Evolutionary conservation across 2,329 filamentous ascomycete species (phyloP), one percentile per base, ranked within the genome.

Genomic region (Alternaria rosae): DNA sequence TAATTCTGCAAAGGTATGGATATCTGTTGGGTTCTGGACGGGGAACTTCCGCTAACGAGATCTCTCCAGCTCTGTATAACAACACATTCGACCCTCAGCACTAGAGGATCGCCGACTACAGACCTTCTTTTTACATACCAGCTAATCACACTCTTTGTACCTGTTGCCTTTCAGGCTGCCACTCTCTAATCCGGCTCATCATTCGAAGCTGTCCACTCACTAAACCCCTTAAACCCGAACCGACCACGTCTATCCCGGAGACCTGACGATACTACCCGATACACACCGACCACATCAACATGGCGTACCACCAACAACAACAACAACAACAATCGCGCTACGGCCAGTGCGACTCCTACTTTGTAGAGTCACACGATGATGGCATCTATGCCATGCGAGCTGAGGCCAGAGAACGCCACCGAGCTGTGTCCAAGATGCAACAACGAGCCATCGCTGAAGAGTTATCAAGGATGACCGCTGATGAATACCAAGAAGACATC

Each of bases 401-500:
- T 70, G 89, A 89, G 66, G 85, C 89, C 63, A 89, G 91, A 76
- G 91, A 95, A 73, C 89, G 92, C 64, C 88, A 90, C 70, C 92
- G 91, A 80, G 87, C 92, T 76, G 84, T 95, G 72, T 91, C 92
- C 62, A 89, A 91, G 76, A 89, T 94, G 82, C 89, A 90, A 74
- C 94, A 97, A 81, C 92, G 94, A 76, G 90, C 91, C 69, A 91
- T 98, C 71, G 93, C 91, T 64, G 92, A 93, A 76, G 92, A 98
- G 78, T 87, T 98, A 69, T 97, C 94, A 47, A 89, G 90, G 70
- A 84, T 92, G 70, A 93, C 93, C 52, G 90, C 89, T 64, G 93
- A 97, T 58, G 93, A 97, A 82, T 97, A 98, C 78, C 88, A 96
- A 71, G 93, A 97, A 80, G 94, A 98, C 79, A 91, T 97, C 78